Evolutionary conservation across 2,329 filamentous ascomycete species (phyloP), one percentile per base, ranked within the genome.

Genomic region (Neurospora sp.): DNA sequence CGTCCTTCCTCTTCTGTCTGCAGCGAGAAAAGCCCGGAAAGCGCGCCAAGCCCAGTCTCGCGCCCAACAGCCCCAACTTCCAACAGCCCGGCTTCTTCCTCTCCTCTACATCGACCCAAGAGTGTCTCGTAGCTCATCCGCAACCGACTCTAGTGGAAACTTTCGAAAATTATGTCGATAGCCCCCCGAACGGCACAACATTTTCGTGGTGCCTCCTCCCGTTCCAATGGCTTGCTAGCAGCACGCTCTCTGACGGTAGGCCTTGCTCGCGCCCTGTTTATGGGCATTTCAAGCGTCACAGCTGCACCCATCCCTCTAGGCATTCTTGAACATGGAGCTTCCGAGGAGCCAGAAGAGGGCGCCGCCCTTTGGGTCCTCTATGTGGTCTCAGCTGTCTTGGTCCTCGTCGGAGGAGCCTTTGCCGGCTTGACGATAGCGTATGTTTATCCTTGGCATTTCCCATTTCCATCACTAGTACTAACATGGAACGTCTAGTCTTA

Each of bases 371-470:
- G 92, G 91, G 83, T 95, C 66, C 93, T 97, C 77, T 86, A 96
- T 72, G 84, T 89, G 70, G 85, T 93, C 38, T 96, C 95, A 19
- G 86, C 93, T 71, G 85, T 89, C 33, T 86, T 99, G 70, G 96
- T 98, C 10, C 83, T 98, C 72, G 86, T 92, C 0, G 96, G 96
- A 73, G 96, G 96, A 73, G 93, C 93, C 46, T 99, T 99, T 82
- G 96, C 96, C 10, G 96, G 96, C 40, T 82, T 99, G 80, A 99
- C 96, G 19, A 93, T 96, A 78, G 92, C 92, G 86, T 91, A 82
- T 84, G 67, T 68, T 40, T n/a, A 6, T 66, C 13, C 42, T 68
- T n/a, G 28, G 28, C 28, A 28, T 28, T 28, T 28, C 28, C 28
- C n/a, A 7, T 17, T 36, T 8, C 23, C 15, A 15, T 36, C 11